These are phyloP conservation scores for Botrytis elliptica DNA, from an alignment of 2,329 filamentous ascomycete genomes.

Conservation along the genomic window DNA sequence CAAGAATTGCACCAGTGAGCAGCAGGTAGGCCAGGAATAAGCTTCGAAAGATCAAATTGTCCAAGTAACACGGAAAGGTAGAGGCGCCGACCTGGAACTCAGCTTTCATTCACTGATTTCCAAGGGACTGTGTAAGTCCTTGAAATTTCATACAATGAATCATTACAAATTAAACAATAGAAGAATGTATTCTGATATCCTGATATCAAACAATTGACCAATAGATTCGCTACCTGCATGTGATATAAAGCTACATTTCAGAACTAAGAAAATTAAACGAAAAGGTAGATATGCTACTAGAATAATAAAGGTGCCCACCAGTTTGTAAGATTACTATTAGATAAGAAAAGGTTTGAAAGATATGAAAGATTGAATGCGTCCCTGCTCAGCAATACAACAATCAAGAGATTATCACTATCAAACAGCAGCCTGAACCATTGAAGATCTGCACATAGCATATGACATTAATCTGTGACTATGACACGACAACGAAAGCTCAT, in stretches of 20 bases:
- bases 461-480: background rate
- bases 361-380: background rate
- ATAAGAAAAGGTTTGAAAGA: background rate
- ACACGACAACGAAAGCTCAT: background rate
- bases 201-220: background rate
- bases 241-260: background rate
- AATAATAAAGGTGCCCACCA: background rate
- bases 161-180: background rate
- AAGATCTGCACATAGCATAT: background rate
- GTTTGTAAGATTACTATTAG: too few relatives aligned
- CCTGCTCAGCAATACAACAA: background rate
- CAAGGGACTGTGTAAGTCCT: background rate
- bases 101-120: background rate
- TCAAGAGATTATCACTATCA: background rate
- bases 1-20: background rate
- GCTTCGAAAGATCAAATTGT: background rate
- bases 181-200: background rate
- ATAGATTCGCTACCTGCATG: background rate
- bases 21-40: background rate
- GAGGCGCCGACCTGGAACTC: background rate
- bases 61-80: background rate
- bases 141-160: background rate
- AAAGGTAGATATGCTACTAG: background rate
- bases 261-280: background rate
- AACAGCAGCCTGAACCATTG: background rate